Conservation (phyloP, 164 flowering plant species). For the Malania oleifera region DNA sequence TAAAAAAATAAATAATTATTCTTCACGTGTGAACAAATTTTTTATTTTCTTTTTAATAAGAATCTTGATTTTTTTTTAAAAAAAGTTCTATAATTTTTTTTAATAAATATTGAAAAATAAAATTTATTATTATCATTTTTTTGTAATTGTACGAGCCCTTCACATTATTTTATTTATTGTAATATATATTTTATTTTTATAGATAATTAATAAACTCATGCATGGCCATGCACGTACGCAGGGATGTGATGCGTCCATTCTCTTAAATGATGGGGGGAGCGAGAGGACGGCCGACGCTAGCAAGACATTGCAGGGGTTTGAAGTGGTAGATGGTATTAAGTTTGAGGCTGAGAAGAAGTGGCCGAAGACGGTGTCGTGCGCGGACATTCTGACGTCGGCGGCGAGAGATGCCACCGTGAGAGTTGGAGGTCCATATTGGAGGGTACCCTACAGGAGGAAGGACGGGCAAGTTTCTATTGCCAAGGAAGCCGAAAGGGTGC, state of each 20-base stretch:
- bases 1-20: too few species aligned
- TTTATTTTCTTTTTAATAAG: too few species aligned
- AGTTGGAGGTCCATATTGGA: conserved; percentile 64
- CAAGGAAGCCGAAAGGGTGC: conserved; percentile 49
- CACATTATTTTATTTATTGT: too few species aligned
- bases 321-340: conserved; percentile 63
- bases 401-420: conserved; percentile 62
- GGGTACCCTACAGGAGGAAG: conserved; percentile 60
- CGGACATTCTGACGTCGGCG: conserved; percentile 72
- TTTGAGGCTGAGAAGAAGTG: conserved; percentile 57
- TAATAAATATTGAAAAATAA: too few species aligned
- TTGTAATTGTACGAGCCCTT: too few species aligned
- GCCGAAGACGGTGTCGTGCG: conserved; percentile 72
- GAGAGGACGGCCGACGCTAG: conserved; percentile 51
- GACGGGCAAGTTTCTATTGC: conserved; percentile 58
- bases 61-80: too few species aligned
- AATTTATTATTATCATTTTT: too few species aligned
- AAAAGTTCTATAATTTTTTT: too few species aligned
- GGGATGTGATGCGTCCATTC: conserved; percentile 85
- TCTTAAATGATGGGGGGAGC: conserved; percentile 50
- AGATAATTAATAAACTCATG: too few species aligned
- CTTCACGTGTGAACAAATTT: too few species aligned
- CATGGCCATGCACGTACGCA: conserved; percentile 12
- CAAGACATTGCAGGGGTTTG: conserved; percentile 66
- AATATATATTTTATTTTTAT: too few species aligned